These are phyloP conservation scores for Ceriops decandra DNA, from an alignment of 345 rosid genomes.

Conservation along the genomic window DNA sequence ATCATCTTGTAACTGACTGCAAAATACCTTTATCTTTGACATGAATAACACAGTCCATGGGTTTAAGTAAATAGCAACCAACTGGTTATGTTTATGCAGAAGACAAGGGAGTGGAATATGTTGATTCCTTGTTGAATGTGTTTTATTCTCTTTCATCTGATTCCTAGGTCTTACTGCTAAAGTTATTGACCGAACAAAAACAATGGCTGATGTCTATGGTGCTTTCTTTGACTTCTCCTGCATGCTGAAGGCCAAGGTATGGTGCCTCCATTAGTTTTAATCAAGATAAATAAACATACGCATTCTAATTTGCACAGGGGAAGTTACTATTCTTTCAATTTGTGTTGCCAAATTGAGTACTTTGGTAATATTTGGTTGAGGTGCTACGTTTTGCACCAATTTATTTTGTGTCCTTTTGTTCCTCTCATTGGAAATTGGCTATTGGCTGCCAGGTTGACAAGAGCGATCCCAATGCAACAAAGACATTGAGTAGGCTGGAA, in stretches of 20 bases:
- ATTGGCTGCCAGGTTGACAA: constrained; percentile 50
- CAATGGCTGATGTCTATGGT: constrained; percentile 88
- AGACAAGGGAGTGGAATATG: not conserved
- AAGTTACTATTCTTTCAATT: not conserved
- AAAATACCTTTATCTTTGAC: not conserved
- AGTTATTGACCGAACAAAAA: constrained; percentile 69
- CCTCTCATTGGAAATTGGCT: constrained; percentile 1
- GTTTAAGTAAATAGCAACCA: not conserved
- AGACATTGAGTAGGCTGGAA: constrained; percentile 57
- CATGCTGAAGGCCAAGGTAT: constrained; percentile 70
- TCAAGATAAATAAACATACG: not conserved
- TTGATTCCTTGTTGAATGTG: not conserved
- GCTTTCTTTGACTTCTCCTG: constrained; percentile 75
- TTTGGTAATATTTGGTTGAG: not conserved
- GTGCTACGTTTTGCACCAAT: not conserved
- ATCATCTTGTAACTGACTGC: not conserved
- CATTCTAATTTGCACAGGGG: not conserved
- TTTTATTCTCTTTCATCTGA: not conserved
- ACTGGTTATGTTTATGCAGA: not conserved
- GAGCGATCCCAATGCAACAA: constrained; percentile 66
- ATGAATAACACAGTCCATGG: not conserved
- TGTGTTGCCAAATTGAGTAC: not conserved
- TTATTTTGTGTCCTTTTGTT: not conserved
- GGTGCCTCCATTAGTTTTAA: not conserved
- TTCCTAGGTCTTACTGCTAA: constrained; percentile 85